Evolutionary conservation across 2,329 filamentous ascomycete species (phyloP).

Genomic region (Arthroderma uncinatum): DNA sequence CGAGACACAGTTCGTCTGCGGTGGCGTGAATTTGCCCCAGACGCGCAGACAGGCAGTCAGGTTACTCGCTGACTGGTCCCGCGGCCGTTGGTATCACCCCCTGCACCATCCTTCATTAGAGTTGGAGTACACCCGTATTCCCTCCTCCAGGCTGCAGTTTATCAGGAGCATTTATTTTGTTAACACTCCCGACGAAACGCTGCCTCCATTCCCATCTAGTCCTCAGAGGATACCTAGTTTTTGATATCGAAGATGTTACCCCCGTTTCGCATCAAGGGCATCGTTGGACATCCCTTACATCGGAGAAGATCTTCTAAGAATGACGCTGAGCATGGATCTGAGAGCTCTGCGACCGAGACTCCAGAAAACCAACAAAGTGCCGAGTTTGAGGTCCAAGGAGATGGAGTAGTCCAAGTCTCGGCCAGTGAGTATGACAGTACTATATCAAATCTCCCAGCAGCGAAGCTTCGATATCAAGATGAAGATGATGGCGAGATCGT

Average conservation of each 20-base stretch:
- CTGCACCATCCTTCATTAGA: neutral
- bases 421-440: constrained; percentile 35
- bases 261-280: constrained; percentile 32
- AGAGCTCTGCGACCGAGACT: neutral
- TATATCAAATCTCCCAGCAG: constrained; percentile 31
- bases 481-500: constrained; percentile 38
- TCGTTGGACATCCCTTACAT: constrained; percentile 13
- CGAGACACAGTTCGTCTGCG: neutral
- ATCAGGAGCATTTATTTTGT: neutral
- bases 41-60: constrained; percentile 1
- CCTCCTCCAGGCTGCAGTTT: neutral
- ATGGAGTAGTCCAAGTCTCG: constrained; percentile 32
- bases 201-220: neutral
- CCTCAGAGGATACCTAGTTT: neutral
- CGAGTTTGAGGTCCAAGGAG: constrained; percentile 11
- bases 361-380: neutral
- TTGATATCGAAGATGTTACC: constrained; percentile 25
- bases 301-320: neutral
- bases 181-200: neutral
- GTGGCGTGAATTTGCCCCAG: neutral
- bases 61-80: neutral
- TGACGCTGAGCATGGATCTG: neutral
- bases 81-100: neutral
- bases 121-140: neutral
- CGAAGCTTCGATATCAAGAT: constrained; percentile 35